Evolutionary conservation across 2,329 filamentous ascomycete genomes (phyloP), one percentile per base, ranked within the genome.

Genomic region (Sclerotinia sclerotiorum): DNA sequence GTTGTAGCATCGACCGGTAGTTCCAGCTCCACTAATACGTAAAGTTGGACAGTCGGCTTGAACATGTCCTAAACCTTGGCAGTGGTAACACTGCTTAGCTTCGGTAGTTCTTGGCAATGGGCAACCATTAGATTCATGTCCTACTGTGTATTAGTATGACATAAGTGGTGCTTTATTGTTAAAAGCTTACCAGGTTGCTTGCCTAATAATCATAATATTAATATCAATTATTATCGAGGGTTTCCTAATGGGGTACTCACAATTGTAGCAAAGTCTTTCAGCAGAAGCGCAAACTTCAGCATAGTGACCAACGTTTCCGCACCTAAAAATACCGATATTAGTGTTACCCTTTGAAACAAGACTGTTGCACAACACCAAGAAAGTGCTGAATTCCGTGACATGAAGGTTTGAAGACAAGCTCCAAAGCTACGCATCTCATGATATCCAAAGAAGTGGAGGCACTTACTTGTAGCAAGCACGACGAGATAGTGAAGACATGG

Each of bases 1-100:
- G 82, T 92, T 95, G 83, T 99, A 99, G 89, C 95, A 99, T 76
- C 93, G 92, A 73, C 92, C 93, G 79, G 90, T 89, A 70, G 90
- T 89, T 72, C 89, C 87, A 75, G 90, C 90, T 74, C 91, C 94
- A 81, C 89, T 97, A 80, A 99, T 82, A 75, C 95, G 93, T 73
- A 99, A 88, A 71, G 95, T 98, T 77, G 95, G 95, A 87, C 95
- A 99, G 81, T 99, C 95, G 75, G 95, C 95, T 85, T 99, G 95
- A 77, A 99, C 95, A 80, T 99, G 95, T 74, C 95, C 95, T 71
- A 98, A 88, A 69, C 95, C 95, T 85, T 98, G 95, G 86, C 95
- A 99, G 84, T 98, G 95, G 81, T 99, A 99, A 88, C 95, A 99
- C 86, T 99, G 95, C 89, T 99, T 99, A 65, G 93, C 93, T 84